Base-by-base conservation (phyloP, 352 stramenopile species). In the Albugo candida region DNA sequence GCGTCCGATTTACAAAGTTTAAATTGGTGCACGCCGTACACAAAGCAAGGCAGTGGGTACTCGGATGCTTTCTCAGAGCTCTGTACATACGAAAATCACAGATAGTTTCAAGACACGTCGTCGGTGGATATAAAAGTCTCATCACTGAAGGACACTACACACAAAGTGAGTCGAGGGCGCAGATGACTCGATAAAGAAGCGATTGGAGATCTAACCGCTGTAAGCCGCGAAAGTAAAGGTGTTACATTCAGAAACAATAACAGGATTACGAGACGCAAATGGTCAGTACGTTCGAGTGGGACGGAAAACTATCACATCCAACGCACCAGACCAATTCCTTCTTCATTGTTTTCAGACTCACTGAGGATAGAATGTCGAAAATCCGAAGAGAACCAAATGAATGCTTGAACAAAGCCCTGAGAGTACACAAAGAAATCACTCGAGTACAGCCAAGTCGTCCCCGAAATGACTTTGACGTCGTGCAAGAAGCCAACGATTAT, bases 341-440 rank as follows among this genome's bases (percentile, higher is more conserved):
- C 50, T 41, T 55, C 17, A 20, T 55, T 39, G 42, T 47, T 47
- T 27, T 36, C 51, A 55, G 27, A 52, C 44, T 16, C 50, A 24
- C 24, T 55, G 50, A 19, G 40, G 38, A 20, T 49, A 55, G 12
- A 47, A 44, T 52, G 50, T 36, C 31, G 50, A 47, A 45, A 50
- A 50, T 31, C 44, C 24, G 24, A 31, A 31, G 79, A 82, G 5
- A 67, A 63, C 67, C 67, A 82, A 1, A 67, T 66, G 1, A 79
- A 61, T 14, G 63, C 59, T 45, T 76, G 70, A 14, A 82, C 49
- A 14, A 77, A 17, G 4, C 70, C 70, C 57, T 78, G 70, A 6
- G 65, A 70, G 45, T 82, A 79, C 51, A 82, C 78, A 36, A 63
- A 78, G 21, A 75, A 13, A 51, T 82, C 70, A 24, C 64, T 73